Conservation (phyloP, 164 flowering plant genomes). For the Stephania yunnanensis region DNA sequence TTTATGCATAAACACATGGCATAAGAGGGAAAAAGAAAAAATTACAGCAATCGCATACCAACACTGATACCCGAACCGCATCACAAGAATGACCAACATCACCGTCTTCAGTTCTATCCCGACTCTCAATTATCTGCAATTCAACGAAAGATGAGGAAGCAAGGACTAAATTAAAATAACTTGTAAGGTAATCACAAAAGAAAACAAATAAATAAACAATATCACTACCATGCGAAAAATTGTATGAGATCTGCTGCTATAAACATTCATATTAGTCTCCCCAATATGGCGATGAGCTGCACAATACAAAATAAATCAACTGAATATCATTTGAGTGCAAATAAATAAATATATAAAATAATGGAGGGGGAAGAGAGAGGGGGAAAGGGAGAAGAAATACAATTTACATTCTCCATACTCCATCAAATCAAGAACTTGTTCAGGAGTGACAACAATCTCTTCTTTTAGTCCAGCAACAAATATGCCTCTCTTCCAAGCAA, state of each 20-base stretch:
- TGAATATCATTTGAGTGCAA: not conserved
- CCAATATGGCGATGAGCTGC: slow-evolving; percentile 98
- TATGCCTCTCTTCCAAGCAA: slow-evolving; percentile 62
- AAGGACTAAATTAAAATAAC: not conserved
- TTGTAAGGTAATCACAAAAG: not conserved
- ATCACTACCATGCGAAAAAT: slow-evolving; percentile 89
- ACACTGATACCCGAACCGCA: slow-evolving; percentile 95
- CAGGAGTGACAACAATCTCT: slow-evolving; percentile 88
- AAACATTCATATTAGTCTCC: slow-evolving; percentile 92
- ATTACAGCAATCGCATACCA: slow-evolving; percentile 38
- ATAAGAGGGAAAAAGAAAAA: not conserved
- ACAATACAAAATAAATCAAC: slow-evolving; percentile 11
- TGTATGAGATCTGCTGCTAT: slow-evolving; percentile 95
- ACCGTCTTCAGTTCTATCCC: slow-evolving; percentile 59
- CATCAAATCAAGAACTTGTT: slow-evolving; percentile 88
- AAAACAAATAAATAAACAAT: slow-evolving; percentile 1
- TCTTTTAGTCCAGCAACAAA: slow-evolving; percentile 96
- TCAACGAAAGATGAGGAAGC: slow-evolving; percentile 4
- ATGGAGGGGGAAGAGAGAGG: not conserved
- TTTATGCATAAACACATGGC: not conserved
- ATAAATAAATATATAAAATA: not conserved
- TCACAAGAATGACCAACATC: slow-evolving; percentile 60
- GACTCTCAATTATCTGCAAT: slow-evolving; percentile 88
- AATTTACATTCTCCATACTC: slow-evolving; percentile 82
- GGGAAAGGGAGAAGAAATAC: not conserved